phyloP scores from a whole-genome alignment of 2,329 filamentous ascomycete genomes.

The Alternaria panax region DNA sequence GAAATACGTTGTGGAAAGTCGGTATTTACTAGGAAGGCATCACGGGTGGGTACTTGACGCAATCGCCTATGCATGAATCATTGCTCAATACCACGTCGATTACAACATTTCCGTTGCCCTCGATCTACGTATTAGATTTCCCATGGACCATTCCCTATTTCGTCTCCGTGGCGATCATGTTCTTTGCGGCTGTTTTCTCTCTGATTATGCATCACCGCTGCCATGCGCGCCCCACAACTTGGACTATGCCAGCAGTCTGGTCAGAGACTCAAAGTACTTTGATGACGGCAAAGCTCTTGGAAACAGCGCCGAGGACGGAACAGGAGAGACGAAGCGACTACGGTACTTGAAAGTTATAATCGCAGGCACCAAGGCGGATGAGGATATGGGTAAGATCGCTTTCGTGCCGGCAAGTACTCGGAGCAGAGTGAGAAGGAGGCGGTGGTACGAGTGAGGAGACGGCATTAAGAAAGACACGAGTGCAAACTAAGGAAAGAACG shows the following conservation, averaged over 20 bases:
- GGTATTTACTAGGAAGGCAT: background rate
- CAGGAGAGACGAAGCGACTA: background rate
- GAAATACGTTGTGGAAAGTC: background rate
- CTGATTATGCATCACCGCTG: constrained; percentile 13
- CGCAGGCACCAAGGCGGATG: background rate
- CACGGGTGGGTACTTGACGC: background rate
- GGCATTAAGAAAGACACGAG: too few relatives aligned
- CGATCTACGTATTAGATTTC: constrained; percentile 3
- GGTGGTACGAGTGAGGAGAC: constrained; percentile 12
- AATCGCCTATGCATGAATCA: background rate
- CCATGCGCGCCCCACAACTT: constrained; percentile 12
- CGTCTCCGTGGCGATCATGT: constrained; percentile 15
- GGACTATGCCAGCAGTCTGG: constrained; percentile 16
- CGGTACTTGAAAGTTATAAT: background rate
- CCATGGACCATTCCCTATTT: constrained; percentile 15
- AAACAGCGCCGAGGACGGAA: constrained; percentile 1
- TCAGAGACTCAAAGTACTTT: constrained; percentile 20
- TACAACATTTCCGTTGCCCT: background rate
- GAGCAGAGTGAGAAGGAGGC: constrained; percentile 12
- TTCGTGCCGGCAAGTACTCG: constrained; percentile 13
- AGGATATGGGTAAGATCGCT: constrained; percentile 3
- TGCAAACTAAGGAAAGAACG: fast-evolving
- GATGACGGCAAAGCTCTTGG: background rate
- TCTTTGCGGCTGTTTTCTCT: constrained; percentile 16
- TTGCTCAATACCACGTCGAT: background rate